Evolutionary conservation across 2,329 filamentous ascomycete genomes (phyloP), one percentile per base, ranked within the genome.

Genomic region (Arthrobotrys megalospora): DNA sequence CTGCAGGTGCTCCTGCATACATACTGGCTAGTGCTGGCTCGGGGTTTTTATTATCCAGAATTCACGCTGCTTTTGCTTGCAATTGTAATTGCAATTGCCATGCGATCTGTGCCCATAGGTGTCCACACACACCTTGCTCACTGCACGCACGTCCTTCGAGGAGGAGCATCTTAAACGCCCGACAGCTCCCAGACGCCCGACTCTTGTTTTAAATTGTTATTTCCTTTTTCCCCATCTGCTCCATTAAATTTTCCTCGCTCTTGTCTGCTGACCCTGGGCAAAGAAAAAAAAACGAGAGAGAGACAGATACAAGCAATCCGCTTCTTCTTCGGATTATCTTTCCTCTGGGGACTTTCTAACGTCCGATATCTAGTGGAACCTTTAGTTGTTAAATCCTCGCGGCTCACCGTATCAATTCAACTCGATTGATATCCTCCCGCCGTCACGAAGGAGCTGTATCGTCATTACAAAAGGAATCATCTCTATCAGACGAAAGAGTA

Each of bases 291-390:
- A 19, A 52, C 3, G 14, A 45, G 14, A 11, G 14, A 11, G 11
- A 36, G 34, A 36, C 5, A 48, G 45, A 45, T 48, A 48, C 45
- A 50, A 50, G 47, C 50, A 36, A 16, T 6, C 52, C 16, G 32
- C 45, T 55, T 60, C 21, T 50, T 76, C 55, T 76, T 76, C 72
- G 72, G 72, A 76, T 76, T 76, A 76, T 77, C 58, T 63, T 66
- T 67, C 66, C 43, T 36, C 70, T 65, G 32, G 16, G 34, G 34
- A 50, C 28, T 62, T 68, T 58, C 65, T 66, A 71, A 77, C 66
- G 50, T 71, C 65, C 66, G 65, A 67, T 67, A 67, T 67, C 65
- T 70, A 10, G 32, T 73, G 60, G 50, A 38, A 43, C 28, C 50
- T 60, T 50, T 73, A 60, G 52, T 48, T 67, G 62, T 66, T 50